These are phyloP conservation scores for Gracilaria caudata DNA, from an alignment of 23 red algal species.

Conservation along the genomic window DNA sequence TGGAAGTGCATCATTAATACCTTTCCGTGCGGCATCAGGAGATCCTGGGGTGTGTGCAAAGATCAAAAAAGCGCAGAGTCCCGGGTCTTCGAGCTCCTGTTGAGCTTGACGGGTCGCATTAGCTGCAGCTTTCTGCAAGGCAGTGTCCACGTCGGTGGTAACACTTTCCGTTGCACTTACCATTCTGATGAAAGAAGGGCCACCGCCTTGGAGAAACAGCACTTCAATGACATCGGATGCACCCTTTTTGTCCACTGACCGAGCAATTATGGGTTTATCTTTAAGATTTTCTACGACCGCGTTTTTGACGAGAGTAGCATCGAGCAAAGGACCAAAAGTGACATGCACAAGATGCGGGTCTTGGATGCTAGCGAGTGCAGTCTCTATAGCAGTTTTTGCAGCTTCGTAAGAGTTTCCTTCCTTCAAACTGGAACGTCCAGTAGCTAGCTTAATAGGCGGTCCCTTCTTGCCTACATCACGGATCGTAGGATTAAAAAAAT, in stretches of 20 bases:
- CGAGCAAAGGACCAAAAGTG: slow-evolving; percentile 25
- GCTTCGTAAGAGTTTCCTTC: slow-evolving; percentile 34
- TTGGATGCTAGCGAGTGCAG: background rate
- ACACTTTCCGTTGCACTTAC: background rate
- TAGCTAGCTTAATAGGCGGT: slow-evolving; percentile 16
- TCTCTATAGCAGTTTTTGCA: background rate
- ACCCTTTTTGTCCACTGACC: slow-evolving; percentile 67
- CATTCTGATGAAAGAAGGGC: slow-evolving; percentile 7
- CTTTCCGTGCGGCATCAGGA: slow-evolving; percentile 34
- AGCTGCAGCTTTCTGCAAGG: background rate
- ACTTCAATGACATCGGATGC: slow-evolving; percentile 61
- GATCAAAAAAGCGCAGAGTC: slow-evolving; percentile 37
- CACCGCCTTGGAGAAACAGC: slow-evolving; percentile 44
- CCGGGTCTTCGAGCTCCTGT: background rate
- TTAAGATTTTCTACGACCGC: background rate
- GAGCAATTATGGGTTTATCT: slow-evolving; percentile 29
- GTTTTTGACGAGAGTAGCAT: slow-evolving; percentile 8
- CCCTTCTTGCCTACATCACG: slow-evolving; percentile 24
- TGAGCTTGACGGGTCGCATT: slow-evolving; percentile 15
- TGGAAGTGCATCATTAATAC: slow-evolving; percentile 30
- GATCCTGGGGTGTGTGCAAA: slow-evolving; percentile 53
- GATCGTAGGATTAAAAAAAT: slow-evolving; percentile 32
- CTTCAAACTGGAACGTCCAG: slow-evolving; percentile 21
- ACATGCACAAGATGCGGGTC: slow-evolving; percentile 38
- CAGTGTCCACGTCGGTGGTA: slow-evolving; percentile 6